phyloP scores from a whole-genome alignment of 129 eudicot species.

The Heracleum sosnowskyi region DNA sequence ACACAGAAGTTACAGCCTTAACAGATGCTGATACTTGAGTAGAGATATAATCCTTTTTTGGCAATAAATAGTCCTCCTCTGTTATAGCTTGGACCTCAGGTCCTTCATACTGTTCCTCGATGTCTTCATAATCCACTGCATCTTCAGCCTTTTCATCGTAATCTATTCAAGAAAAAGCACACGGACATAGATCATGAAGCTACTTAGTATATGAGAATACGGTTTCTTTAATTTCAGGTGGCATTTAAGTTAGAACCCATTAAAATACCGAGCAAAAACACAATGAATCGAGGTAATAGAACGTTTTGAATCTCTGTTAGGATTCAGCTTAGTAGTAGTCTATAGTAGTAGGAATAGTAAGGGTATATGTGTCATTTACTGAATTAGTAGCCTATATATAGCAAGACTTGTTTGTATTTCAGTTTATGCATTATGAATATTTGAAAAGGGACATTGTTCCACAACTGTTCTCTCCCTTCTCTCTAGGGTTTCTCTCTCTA shows the following conservation, averaged over 20 bases:
- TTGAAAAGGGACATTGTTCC: too few species aligned
- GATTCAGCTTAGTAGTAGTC: too few species aligned
- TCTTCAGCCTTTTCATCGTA: conserved; percentile 91
- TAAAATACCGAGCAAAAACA: neutral
- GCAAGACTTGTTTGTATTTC: too few species aligned
- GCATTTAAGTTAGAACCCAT: neutral
- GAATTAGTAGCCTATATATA: too few species aligned
- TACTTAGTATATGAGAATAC: neutral
- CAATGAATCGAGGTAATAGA: neutral
- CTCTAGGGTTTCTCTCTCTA: too few species aligned
- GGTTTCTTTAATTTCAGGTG: neutral
- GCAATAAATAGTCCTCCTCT: conserved; percentile 82
- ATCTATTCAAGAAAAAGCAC: conserved; percentile 35
- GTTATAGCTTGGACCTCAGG: conserved; percentile 86
- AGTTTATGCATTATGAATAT: too few species aligned
- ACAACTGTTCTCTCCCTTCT: too few species aligned
- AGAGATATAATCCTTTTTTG: conserved; percentile 60
- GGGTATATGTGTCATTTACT: too few species aligned
- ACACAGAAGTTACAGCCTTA: conserved; percentile 48
- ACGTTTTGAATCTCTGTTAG: neutral
- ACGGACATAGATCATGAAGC: neutral
- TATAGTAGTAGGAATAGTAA: too few species aligned
- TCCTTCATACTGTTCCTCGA: conserved; percentile 94
- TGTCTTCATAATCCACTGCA: conserved; percentile 95
- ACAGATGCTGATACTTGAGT: conserved; percentile 33